Base-by-base conservation (phyloP, 805 yeast genomes). In the Spathaspora boniae region DNA sequence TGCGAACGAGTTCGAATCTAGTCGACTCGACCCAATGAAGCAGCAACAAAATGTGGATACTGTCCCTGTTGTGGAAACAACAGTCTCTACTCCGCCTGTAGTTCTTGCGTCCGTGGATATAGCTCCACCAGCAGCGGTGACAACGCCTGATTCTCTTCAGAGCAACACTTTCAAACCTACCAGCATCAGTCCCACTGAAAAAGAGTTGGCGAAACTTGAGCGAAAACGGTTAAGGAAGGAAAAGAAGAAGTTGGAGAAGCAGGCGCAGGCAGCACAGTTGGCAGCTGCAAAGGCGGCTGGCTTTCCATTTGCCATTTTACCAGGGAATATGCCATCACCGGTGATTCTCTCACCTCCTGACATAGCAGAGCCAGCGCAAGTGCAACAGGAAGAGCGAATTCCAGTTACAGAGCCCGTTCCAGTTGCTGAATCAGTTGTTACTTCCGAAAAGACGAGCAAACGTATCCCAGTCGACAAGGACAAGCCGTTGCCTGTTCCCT, bases 231-330 rank as follows among this genome's bases (percentile, higher is more conserved):
- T 33, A 26, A 24, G 32, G 29, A 30, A 39, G 29, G 30, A 42
- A 31, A 35, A 37, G 22, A 27, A 36, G 31, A 41, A 38, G 22
- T 25, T 31, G 28, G 35, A 24, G 27, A 36, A 34, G 24, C 31
- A 23, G 27, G 41, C 37, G 6, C 39, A 38, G 29, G 33, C 37
- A 16, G 44, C 44, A 3, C 41, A 37, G 26, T 19, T 37, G n/a
- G 44, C 44, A 4, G 44, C 44, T 8, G 44, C 44, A 2, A 27
- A 37, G 29, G 44, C 41, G 6, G 44, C 38, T n/a, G 44, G 44
- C 26, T 40, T 40, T 22, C 36, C 41, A 22, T 37, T 37, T 26
- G 30, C 44, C 9, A 22, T 37, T 12, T 30, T 40, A 14, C 29
- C 36, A 5, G 9, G 36, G 12, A 32, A 37, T 33, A 32, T 23